Conservation (phyloP, 1,284 basidiomycete species). For the Microbotryomycetes sp. region DNA sequence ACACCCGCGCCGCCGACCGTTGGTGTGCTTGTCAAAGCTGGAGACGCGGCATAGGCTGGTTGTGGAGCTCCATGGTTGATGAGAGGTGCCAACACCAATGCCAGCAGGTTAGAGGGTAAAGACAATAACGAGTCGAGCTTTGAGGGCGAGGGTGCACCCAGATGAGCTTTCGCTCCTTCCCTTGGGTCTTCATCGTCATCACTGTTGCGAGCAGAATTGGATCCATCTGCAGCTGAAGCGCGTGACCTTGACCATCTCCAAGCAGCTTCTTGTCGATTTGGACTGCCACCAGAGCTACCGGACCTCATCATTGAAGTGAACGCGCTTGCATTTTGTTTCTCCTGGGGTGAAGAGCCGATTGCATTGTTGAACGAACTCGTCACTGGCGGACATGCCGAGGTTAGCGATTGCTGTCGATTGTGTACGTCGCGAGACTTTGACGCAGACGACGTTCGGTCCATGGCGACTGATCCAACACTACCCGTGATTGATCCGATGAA, state of each 20-base stretch:
- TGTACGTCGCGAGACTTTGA: slow-evolving; percentile 22
- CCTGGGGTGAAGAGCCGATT: not conserved
- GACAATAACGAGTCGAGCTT: slow-evolving; percentile 9
- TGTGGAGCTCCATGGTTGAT: not conserved
- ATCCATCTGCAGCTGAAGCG: not conserved
- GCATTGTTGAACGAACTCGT: slow-evolving; percentile 10
- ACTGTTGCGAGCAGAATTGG: not conserved
- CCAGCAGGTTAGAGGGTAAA: slow-evolving; percentile 15
- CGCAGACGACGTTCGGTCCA: slow-evolving; percentile 19
- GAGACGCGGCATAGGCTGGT: slow-evolving; percentile 11
- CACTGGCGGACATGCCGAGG: slow-evolving; percentile 29
- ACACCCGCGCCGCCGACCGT: slow-evolving; percentile 1
- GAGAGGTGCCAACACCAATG: slow-evolving; percentile 22
- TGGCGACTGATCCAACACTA: slow-evolving; percentile 11
- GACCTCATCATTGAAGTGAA: not conserved
- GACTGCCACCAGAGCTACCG: not conserved
- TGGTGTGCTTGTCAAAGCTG: not conserved
- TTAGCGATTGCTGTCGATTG: slow-evolving; percentile 21
- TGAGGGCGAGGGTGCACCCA: not conserved
- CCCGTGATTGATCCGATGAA: not conserved
- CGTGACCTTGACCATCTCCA: not conserved
- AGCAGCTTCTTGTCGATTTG: not conserved
- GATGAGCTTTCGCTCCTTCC: not conserved
- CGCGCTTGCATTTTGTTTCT: not conserved
- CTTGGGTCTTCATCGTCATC: slow-evolving; percentile 1